These are phyloP conservation scores for Boletus subparvulus DNA, from an alignment of 768 basidiomycete genomes.

Conservation along the genomic window DNA sequence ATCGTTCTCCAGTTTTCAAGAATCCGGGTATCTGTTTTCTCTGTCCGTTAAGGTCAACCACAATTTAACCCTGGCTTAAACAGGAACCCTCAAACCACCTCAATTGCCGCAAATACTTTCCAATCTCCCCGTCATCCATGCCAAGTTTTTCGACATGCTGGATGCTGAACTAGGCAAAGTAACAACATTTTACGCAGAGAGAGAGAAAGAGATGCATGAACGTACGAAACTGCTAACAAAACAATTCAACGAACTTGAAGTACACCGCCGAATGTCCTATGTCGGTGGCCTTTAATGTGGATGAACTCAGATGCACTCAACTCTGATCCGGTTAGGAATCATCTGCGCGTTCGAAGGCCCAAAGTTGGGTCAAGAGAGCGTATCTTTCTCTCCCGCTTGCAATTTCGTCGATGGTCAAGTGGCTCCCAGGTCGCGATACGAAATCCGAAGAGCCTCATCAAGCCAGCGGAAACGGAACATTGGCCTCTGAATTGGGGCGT, in stretches of 20 bases:
- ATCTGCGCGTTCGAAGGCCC: conserved; percentile 1
- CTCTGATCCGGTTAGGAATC: conserved; percentile 14
- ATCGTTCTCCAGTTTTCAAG: neutral
- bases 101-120: conserved; percentile 51
- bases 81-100: conserved; percentile 23
- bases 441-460: neutral
- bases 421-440: neutral
- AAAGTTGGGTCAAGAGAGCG: conserved; percentile 13
- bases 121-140: conserved; percentile 58
- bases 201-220: conserved; percentile 60
- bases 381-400: conserved; percentile 1
- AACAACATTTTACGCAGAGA: conserved; percentile 74
- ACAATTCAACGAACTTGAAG: conserved; percentile 73
- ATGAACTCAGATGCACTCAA: neutral
- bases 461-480: neutral
- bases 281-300: conserved; percentile 38
- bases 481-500: conserved; percentile 1
- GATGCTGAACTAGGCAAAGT: conserved; percentile 84
- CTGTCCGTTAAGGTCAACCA: neutral
- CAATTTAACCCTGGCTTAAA: neutral
- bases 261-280: conserved; percentile 60
- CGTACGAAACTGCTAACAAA: conserved; percentile 50
- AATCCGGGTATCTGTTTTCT: conserved; percentile 12
- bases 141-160: conserved; percentile 72
- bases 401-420: conserved; percentile 2